phyloP scores from a whole-genome alignment of 1,139 yeast genomes.

The Scheffersomyces quercinus region DNA sequence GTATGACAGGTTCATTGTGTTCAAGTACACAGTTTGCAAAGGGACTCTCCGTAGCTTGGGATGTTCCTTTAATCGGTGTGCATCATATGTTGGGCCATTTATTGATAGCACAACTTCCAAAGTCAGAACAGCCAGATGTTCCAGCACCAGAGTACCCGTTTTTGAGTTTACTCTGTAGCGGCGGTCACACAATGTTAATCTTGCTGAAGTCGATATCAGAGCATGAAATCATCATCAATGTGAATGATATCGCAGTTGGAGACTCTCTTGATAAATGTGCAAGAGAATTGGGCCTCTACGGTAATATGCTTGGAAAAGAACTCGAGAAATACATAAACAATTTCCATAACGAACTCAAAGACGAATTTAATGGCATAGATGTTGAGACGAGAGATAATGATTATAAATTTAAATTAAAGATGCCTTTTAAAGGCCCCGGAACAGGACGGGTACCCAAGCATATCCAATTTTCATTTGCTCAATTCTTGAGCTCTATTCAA shows the following conservation, averaged over 20 bases:
- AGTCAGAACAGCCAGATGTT: constrained; percentile 31
- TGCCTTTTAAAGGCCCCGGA: constrained; percentile 39
- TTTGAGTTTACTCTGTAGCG: constrained; percentile 78
- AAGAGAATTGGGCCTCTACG: constrained; percentile 73
- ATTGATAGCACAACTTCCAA: constrained; percentile 61
- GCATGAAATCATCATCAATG: constrained; percentile 74
- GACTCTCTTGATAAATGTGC: constrained; percentile 95
- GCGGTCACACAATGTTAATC: constrained; percentile 94
- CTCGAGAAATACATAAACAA: constrained; percentile 58
- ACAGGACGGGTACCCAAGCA: constrained; percentile 29
- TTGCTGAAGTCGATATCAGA: constrained; percentile 57
- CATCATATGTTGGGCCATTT: constrained; percentile 97
- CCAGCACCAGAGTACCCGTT: constrained; percentile 69
- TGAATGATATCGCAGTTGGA: constrained; percentile 89
- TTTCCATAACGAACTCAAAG: constrained; percentile 22
- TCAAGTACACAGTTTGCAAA: constrained; percentile 84
- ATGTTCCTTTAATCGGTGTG: constrained; percentile 79
- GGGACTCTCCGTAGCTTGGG: constrained; percentile 79
- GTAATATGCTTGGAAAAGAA: constrained; percentile 85
- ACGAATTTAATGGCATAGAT: constrained; percentile 20
- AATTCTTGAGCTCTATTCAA: constrained; percentile 63
- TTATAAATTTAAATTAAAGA: constrained; percentile 24
- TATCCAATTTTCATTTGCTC: constrained; percentile 72
- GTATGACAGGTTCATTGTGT: constrained; percentile 87
- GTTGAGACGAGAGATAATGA: constrained; percentile 26